Base-by-base conservation (phyloP, 768 basidiomycete species). In the Pholiota microspora region DNA sequence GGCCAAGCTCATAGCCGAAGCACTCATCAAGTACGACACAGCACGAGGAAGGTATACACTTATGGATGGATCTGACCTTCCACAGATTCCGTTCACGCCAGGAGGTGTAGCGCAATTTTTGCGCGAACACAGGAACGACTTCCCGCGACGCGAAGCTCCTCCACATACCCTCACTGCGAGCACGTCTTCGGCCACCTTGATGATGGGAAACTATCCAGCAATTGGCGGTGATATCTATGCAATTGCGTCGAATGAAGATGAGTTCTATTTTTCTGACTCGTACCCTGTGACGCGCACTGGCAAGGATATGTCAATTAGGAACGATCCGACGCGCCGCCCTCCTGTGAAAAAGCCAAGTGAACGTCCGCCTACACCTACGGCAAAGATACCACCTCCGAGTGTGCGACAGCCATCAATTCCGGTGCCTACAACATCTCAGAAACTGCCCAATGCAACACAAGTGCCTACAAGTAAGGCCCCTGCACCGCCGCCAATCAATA, bases 41-140 rank as follows among this genome's bases (percentile, higher is more conserved):
- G 45, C 21, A 0, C 1, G 5, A 0, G 1, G 35, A 0, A 15
- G 46, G n/a, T 47, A 55, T 45, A n/a, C 45, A 0, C 23, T 48
- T 4, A 3, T 18, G 4, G 31, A 49, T n/a, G 45, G 45, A n/a
- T 38, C 45, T 0, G 25, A 40, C 34, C n/a, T 38, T 7, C 54
- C 54, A 0, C 10, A 12, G 7, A 9, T 52, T n/a, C 51, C 51
- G 1, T 29, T 52, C 15, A 25, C 38, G 0, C 24, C 51, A 23
- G 51, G 51, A 7, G 51, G 51, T 0, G 38, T 52, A 2, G 51
- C 51, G 15, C n/a, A n/a, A n/a, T n/a, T n/a, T n/a, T n/a, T n/a
- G n/a, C n/a, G n/a, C n/a, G n/a, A 42, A 2, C 27, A 42, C 24
- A 4, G 12, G 1, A 10, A 25, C n/a, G 51, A 52, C 24, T 38